Evolutionary conservation across 768 basidiomycete species (phyloP).

Genomic region (Rhodotorula taiwanensis): DNA sequence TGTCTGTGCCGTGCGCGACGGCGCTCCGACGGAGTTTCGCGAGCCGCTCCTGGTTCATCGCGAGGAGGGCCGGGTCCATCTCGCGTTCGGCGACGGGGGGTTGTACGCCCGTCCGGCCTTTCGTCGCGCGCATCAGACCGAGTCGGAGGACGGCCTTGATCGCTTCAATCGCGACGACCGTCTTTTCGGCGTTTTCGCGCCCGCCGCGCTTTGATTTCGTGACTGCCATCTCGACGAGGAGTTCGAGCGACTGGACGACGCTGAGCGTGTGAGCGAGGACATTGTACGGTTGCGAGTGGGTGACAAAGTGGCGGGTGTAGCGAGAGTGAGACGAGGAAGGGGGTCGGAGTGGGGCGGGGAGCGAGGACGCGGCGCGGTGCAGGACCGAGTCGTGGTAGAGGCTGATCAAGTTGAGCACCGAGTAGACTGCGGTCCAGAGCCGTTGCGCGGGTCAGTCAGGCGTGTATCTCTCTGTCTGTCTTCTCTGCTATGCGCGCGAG

Average conservation of each 20-base stretch:
- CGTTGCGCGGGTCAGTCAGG: too few species aligned
- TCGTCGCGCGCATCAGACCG: conserved; percentile 62
- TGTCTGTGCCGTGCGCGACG: neutral
- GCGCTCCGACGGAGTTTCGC: neutral
- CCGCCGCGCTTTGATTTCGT: conserved; percentile 55
- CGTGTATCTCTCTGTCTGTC: too few species aligned
- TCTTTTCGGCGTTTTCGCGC: conserved; percentile 61
- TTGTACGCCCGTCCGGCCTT: conserved; percentile 53
- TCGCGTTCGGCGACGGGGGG: conserved; percentile 40
- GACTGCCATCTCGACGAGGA: conserved; percentile 83
- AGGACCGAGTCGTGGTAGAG: conserved; percentile 95
- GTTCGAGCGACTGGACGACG: conserved; percentile 69
- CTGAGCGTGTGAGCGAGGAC: conserved; percentile 65
- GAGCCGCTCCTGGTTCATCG: conserved; percentile 20
- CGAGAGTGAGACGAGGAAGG: conserved; percentile 59
- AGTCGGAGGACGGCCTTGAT: conserved; percentile 79
- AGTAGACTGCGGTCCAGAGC: conserved; percentile 62
- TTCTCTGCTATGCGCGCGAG: too few species aligned
- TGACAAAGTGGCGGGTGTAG: conserved; percentile 81
- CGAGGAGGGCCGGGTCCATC: conserved; percentile 37
- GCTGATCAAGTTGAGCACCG: conserved; percentile 77
- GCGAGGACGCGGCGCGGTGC: conserved; percentile 59
- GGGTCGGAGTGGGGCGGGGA: conserved; percentile 40
- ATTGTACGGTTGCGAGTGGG: conserved; percentile 63
- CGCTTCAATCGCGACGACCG: conserved; percentile 66